Percentiles rank a stretch among this genome's conserved stretches.
phyloP scores from a whole-genome alignment of 2,329 filamentous ascomycete genomes.

The Colletotrichum coccodes region DNA sequence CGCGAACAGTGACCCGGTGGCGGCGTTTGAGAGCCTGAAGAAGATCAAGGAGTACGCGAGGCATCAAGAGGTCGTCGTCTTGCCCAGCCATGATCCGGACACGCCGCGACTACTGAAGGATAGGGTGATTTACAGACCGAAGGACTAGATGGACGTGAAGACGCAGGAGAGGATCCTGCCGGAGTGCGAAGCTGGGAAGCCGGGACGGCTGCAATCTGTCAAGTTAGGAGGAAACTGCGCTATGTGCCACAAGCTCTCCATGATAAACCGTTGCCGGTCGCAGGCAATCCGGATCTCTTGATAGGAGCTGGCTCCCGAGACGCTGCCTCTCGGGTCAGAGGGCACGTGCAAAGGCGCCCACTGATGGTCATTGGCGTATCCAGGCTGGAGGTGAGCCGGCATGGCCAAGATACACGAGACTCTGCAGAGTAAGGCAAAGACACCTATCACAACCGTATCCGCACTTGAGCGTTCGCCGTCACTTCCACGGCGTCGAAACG shows the following conservation, averaged over 20 bases:
- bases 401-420: no score
- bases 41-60: constrained; percentile 44
- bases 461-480: neutral
- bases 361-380: neutral
- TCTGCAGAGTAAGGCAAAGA: neutral
- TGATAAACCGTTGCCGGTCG: neutral
- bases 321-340: neutral
- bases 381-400: neutral
- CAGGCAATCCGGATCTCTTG: neutral
- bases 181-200: neutral
- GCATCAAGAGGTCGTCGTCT: constrained; percentile 37
- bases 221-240: no score
- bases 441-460: neutral
- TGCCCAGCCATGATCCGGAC: constrained; percentile 40
- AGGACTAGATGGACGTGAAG: neutral
- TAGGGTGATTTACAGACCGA: constrained; percentile 19
- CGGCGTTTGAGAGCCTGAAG: constrained; percentile 41
- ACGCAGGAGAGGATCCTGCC: neutral
- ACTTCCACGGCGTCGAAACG: neutral
- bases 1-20: constrained; percentile 41
- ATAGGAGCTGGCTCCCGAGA: neutral
- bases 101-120: constrained; percentile 15
- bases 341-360: neutral
- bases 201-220: neutral
- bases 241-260: no score